phyloP scores from a whole-genome alignment of 2,329 filamentous ascomycete species.

The Alternaria sp. region DNA sequence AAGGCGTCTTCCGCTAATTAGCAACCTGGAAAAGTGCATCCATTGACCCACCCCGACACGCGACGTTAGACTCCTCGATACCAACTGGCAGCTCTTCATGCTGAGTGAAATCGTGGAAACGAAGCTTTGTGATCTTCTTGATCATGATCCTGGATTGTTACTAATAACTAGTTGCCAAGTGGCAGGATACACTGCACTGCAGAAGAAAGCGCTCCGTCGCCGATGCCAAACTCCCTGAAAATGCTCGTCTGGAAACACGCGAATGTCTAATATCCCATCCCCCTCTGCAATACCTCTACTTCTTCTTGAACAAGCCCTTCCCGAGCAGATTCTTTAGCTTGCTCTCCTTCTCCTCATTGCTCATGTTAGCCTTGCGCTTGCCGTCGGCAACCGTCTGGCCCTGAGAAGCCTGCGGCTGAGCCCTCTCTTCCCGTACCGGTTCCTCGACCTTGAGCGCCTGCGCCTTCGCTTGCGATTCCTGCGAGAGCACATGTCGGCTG shows the following conservation, averaged over 20 bases:
- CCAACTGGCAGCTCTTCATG: background rate
- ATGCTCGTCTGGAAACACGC: background rate
- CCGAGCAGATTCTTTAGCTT: conserved; percentile 49
- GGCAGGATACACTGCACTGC: background rate
- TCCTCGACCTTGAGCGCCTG: conserved; percentile 71
- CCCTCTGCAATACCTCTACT: conserved; percentile 8
- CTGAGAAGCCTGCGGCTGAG: conserved; percentile 5
- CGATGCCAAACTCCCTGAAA: conserved; percentile 1
- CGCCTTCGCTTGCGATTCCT: conserved; percentile 65
- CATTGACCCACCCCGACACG: background rate
- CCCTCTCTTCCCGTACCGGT: conserved; percentile 27
- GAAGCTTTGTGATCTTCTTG: background rate
- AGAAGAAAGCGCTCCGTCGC: background rate
- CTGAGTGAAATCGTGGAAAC: background rate
- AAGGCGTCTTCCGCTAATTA: background rate
- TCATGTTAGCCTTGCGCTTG: conserved; percentile 41
- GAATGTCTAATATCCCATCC: background rate
- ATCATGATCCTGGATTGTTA: background rate
- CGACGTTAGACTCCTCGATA: background rate
- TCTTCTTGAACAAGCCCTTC: conserved; percentile 45
- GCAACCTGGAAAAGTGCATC: background rate
- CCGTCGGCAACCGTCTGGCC: conserved; percentile 33
- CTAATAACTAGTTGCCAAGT: background rate
- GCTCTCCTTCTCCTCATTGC: conserved; percentile 47
- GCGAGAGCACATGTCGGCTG: conserved; percentile 63